These are phyloP conservation scores for Colletotrichum kahawae DNA, from an alignment of 2,329 filamentous ascomycete genomes.

Conservation along the genomic window DNA sequence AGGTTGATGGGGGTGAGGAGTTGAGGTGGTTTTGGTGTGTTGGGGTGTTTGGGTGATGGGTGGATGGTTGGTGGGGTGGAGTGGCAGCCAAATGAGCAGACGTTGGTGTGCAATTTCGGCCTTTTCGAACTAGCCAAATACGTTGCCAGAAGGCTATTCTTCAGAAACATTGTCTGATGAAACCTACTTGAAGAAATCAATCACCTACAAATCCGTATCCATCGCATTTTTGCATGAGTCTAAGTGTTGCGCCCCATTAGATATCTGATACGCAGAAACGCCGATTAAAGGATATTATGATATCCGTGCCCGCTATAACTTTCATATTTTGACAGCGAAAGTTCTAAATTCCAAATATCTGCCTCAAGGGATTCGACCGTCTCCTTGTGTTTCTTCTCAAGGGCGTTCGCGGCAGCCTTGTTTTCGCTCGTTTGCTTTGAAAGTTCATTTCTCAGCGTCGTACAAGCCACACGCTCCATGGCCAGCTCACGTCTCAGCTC, in stretches of 20 bases:
- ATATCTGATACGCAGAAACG: not conserved
- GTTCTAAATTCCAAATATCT: not conserved
- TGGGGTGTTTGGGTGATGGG: no score
- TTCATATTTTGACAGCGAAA: not conserved
- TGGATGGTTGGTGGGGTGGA: no score
- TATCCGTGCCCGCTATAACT: not conserved
- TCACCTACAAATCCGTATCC: not conserved
- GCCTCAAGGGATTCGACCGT: not conserved
- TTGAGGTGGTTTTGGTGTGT: no score
- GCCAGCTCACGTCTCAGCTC: not conserved
- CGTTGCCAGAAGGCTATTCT: not conserved
- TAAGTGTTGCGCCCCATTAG: not conserved
- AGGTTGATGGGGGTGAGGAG: no score
- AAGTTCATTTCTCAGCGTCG: not conserved
- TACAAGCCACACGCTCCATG: not conserved
- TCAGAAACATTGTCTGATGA: not conserved
- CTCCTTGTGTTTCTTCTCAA: not conserved
- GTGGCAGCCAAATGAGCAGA: not conserved
- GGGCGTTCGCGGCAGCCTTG: not conserved
- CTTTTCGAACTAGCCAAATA: not conserved
- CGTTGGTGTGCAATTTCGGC: not conserved
- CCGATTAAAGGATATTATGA: not conserved
- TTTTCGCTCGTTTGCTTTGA: not conserved
- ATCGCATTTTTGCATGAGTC: not conserved
- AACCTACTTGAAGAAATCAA: not conserved